Evolutionary conservation across 441 rosid species (phyloP).

Genomic region (Bocquillonia castaneifolia): DNA sequence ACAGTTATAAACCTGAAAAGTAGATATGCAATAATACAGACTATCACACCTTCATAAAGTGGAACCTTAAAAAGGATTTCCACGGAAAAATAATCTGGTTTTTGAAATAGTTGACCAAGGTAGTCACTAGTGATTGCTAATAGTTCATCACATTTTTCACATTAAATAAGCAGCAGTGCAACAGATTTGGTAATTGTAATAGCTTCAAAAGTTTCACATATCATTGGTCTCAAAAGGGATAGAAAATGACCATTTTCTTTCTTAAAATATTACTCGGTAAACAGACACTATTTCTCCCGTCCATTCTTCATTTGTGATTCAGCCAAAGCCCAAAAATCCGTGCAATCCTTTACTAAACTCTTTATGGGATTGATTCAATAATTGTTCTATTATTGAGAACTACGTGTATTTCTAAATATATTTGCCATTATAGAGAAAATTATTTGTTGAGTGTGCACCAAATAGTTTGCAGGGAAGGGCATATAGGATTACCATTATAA

Average conservation of each 20-base stretch:
- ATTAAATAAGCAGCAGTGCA: not conserved
- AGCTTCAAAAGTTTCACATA: slow-evolving; percentile 1
- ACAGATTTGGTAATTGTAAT: not conserved
- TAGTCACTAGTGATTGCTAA: not conserved
- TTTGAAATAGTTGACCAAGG: not conserved
- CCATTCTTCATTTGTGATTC: not conserved
- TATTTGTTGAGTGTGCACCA: not conserved
- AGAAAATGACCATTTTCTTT: not conserved
- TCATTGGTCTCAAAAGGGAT: not conserved
- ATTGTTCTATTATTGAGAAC: not conserved
- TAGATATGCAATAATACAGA: too few species aligned
- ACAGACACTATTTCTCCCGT: not conserved
- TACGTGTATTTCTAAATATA: not conserved
- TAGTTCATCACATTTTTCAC: slow-evolving; percentile 1
- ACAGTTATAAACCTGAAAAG: not conserved
- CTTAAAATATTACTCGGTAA: not conserved
- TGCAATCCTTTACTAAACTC: not conserved
- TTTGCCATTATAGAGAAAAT: not conserved
- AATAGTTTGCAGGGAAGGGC: not conserved
- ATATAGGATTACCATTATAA: not conserved
- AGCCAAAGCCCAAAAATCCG: not conserved
- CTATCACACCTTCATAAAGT: not conserved
- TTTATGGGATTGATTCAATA: not conserved
- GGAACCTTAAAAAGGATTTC: not conserved
- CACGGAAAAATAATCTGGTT: not conserved